Percentiles rank a stretch among this genome's conserved stretches.
Conservation (phyloP, 441 rosid genomes). For the Dalechampia spathulata region DNA sequence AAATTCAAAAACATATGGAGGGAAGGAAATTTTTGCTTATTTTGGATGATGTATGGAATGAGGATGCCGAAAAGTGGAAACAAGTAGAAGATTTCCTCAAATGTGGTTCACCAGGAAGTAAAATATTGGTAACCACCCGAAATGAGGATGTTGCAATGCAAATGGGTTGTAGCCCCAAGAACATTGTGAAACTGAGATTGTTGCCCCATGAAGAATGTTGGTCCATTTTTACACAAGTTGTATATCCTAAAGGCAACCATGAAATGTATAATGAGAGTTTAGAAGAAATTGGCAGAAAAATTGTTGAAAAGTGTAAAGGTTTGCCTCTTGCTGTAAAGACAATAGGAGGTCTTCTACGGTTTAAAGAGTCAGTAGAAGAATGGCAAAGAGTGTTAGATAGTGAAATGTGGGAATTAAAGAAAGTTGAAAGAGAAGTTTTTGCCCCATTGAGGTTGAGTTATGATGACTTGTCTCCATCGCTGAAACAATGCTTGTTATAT, state of each 20-base stretch:
- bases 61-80: neutral
- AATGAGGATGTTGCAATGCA: neutral
- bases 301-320: neutral
- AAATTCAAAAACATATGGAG: neutral
- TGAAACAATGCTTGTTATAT: conserved; percentile 1
- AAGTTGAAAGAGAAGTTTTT: neutral
- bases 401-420: neutral
- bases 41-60: neutral
- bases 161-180: neutral
- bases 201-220: neutral
- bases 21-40: neutral
- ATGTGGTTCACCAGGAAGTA: neutral
- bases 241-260: neutral
- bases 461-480: neutral
- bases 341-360: neutral
- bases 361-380: neutral
- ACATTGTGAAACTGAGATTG: neutral
- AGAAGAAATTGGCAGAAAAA: neutral
- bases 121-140: neutral
- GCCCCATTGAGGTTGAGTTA: conserved; percentile 1
- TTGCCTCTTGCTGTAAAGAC: neutral
- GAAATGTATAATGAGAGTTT: neutral
- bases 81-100: neutral
- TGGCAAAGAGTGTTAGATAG: neutral
- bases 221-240: neutral